Conservation (phyloP, 805 yeast species). For the Candida coquimbonensis region DNA sequence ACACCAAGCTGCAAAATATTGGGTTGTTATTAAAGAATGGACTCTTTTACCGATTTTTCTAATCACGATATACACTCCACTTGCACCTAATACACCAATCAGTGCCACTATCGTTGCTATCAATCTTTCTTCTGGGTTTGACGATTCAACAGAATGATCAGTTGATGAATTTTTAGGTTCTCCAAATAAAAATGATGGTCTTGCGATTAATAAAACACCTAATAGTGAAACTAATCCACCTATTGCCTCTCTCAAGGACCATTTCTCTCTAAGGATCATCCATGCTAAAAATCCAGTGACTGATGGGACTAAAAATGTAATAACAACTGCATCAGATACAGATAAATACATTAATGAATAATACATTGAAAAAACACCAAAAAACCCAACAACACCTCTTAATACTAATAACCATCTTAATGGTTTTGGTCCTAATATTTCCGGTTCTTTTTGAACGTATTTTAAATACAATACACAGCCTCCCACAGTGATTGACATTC, state of each 20-base stretch:
- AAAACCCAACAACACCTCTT: constrained; percentile 69
- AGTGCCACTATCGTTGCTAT: constrained; percentile 59
- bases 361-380: constrained; percentile 77
- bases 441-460: constrained; percentile 44
- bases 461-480: constrained; percentile 54
- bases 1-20: constrained; percentile 63
- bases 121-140: constrained; percentile 48
- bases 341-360: constrained; percentile 66
- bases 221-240: constrained; percentile 62
- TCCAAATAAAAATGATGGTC: constrained; percentile 70
- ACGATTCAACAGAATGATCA: constrained; percentile 39
- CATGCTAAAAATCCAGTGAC: constrained; percentile 72
- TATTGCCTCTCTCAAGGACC: constrained; percentile 56
- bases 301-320: constrained; percentile 72
- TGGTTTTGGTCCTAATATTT: constrained; percentile 63
- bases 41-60: constrained; percentile 71
- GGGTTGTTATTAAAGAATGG: constrained; percentile 74
- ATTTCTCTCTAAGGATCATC: constrained; percentile 56
- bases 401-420: constrained; percentile 45
- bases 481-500: constrained; percentile 68
- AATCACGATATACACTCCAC: constrained; percentile 60
- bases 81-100: constrained; percentile 63
- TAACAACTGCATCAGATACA: constrained; percentile 74
- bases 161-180: constrained; percentile 18
- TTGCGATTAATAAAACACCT: constrained; percentile 77